phyloP scores from a whole-genome alignment of 768 basidiomycete species.

The Tulasnella sp. region DNA sequence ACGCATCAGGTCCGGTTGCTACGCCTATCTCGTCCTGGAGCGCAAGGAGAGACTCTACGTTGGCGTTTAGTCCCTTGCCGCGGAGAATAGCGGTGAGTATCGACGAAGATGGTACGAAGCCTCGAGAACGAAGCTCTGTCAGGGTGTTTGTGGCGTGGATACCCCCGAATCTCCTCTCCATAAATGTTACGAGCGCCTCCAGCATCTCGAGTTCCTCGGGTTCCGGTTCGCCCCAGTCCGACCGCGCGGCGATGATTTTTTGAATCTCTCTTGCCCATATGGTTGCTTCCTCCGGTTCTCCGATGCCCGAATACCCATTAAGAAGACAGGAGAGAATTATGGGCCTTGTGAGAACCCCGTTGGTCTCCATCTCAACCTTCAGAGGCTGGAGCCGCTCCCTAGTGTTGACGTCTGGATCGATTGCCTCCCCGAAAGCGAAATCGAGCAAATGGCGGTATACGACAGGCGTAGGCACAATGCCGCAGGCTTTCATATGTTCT shows the following conservation, averaged over 20 bases:
- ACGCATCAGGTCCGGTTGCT: slow-evolving; percentile 46
- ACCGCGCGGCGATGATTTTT: background rate
- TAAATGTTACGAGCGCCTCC: background rate
- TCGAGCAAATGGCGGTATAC: background rate
- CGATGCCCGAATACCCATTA: background rate
- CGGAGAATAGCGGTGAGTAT: background rate
- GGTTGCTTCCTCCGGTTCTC: background rate
- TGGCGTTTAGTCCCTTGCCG: background rate
- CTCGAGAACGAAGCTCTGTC: background rate
- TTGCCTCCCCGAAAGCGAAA: background rate
- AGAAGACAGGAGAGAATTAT: background rate
- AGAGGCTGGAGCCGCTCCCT: background rate
- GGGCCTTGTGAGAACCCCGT: background rate
- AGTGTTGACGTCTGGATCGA: background rate
- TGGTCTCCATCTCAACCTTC: background rate
- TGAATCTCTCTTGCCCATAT: background rate
- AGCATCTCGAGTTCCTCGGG: background rate
- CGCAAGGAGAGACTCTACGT: slow-evolving; percentile 36
- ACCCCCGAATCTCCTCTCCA: background rate
- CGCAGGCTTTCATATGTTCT: background rate
- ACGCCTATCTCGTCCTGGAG: slow-evolving; percentile 46
- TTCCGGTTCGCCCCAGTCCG: background rate
- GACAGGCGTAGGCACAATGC: background rate
- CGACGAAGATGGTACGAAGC: slow-evolving; percentile 9
- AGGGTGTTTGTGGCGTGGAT: background rate